Conservation (phyloP, 2,329 filamentous ascomycete genomes). For the Clarireedia homoeocarpa region DNA sequence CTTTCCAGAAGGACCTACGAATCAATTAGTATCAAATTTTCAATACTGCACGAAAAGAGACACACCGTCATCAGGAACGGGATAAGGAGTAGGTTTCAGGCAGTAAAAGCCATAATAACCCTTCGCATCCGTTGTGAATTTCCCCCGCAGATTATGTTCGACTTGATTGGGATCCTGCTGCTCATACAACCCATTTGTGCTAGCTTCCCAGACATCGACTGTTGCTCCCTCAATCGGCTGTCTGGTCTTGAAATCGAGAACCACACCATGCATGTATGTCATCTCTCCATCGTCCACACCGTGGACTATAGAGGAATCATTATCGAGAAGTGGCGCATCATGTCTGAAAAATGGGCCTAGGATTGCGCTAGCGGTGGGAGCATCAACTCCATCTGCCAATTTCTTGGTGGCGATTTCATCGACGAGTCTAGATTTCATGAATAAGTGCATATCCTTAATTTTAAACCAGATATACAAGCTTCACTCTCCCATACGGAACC, state of each 20-base stretch:
- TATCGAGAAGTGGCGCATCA: constrained; percentile 46
- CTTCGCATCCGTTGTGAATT: constrained; percentile 49
- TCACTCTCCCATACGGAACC: background rate
- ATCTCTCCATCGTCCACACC: constrained; percentile 42
- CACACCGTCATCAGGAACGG: constrained; percentile 27
- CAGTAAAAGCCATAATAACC: constrained; percentile 47
- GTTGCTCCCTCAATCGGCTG: constrained; percentile 48
- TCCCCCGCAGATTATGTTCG: constrained; percentile 55
- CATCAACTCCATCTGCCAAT: constrained; percentile 33
- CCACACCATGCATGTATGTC: constrained; percentile 50
- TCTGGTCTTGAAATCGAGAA: constrained; percentile 46
- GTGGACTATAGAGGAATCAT: constrained; percentile 46
- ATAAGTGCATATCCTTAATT: background rate
- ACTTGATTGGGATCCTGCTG: constrained; percentile 55
- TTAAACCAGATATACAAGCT: background rate
- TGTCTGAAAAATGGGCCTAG: constrained; percentile 58
- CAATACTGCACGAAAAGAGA: background rate
- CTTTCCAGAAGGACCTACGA: constrained; percentile 46
- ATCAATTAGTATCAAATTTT: background rate
- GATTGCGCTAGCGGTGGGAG: constrained; percentile 45
- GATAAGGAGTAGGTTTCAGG: constrained; percentile 37
- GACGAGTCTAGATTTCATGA: constrained; percentile 33
- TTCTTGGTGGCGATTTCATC: constrained; percentile 25
- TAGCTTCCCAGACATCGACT: constrained; percentile 58
- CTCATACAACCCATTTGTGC: constrained; percentile 50